Evolutionary conservation across 345 rosid species (phyloP).

Genomic region (Citrus mangshanensis): DNA sequence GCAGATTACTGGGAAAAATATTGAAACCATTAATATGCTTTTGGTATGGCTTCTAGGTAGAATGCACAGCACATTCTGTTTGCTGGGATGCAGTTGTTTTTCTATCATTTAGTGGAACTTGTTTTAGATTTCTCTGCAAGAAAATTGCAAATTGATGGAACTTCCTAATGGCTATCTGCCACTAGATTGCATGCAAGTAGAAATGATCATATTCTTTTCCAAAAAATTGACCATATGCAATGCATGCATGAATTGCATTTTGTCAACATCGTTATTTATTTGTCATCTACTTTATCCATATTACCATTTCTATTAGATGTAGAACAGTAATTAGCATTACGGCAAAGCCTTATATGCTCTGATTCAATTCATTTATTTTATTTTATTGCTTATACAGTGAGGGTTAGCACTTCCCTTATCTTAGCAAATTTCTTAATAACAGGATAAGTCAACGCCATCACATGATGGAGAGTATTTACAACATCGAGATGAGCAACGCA

Average conservation of each 20-base stretch:
- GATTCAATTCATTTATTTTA: background rate
- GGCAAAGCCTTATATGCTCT: background rate
- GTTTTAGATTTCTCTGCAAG: background rate
- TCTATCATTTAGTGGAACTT: background rate
- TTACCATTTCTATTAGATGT: background rate
- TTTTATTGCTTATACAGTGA: constrained; percentile 13
- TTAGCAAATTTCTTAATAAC: constrained; percentile 47
- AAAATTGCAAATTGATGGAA: background rate
- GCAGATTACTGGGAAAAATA: background rate
- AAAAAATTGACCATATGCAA: background rate
- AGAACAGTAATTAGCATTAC: background rate
- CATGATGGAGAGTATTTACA: constrained; percentile 53
- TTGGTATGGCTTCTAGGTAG: background rate
- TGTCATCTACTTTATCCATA: background rate
- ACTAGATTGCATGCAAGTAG: background rate
- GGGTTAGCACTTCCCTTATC: constrained; percentile 31
- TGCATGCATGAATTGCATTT: background rate
- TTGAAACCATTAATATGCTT: background rate
- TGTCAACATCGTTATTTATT: background rate
- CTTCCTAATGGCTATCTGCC: background rate
- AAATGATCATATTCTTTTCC: background rate
- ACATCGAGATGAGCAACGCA: constrained; percentile 54
- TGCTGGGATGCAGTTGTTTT: background rate
- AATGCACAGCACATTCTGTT: background rate
- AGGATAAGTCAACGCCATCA: constrained; percentile 70